phyloP scores from a whole-genome alignment of 1,139 yeast genomes.

The Pichia sp. region DNA sequence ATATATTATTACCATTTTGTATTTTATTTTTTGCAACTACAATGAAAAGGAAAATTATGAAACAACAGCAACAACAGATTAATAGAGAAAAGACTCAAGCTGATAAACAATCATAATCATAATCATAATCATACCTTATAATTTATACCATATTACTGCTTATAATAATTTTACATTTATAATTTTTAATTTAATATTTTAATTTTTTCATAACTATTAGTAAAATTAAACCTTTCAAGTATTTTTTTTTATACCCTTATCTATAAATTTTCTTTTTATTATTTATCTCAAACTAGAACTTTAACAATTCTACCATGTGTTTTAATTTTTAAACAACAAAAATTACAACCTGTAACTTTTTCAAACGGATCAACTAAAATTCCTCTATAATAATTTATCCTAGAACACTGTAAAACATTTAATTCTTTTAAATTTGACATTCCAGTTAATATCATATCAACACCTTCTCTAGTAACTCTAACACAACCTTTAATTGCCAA shows the following conservation, averaged over 20 bases:
- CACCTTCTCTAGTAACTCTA: conserved; percentile 69
- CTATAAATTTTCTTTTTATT: not conserved
- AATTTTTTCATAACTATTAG: too few relatives aligned
- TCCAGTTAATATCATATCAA: conserved; percentile 56
- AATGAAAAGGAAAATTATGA: conserved; percentile 20
- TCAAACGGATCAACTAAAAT: conserved; percentile 50
- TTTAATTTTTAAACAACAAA: conserved; percentile 55
- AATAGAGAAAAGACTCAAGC: not conserved
- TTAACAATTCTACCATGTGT: conserved; percentile 50
- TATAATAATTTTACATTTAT: too few relatives aligned
- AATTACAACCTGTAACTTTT: conserved; percentile 41
- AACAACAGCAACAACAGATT: conserved; percentile 10
- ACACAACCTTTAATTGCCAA: conserved; percentile 62
- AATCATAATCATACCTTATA: too few relatives aligned
- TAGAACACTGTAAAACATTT: conserved; percentile 59
- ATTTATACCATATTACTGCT: too few relatives aligned
- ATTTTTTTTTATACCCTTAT: not conserved
- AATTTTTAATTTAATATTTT: too few relatives aligned
- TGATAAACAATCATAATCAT: too few relatives aligned
- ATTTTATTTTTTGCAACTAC: conserved; percentile 31
- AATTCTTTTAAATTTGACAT: conserved; percentile 47
- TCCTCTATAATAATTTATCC: conserved; percentile 44
- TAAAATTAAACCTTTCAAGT: too few relatives aligned
- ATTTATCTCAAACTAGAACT: conserved; percentile 32
- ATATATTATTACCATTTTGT: conserved; percentile 36